Conservation (phyloP, 108 stramenopile species). For the Skeletonema grethae region DNA sequence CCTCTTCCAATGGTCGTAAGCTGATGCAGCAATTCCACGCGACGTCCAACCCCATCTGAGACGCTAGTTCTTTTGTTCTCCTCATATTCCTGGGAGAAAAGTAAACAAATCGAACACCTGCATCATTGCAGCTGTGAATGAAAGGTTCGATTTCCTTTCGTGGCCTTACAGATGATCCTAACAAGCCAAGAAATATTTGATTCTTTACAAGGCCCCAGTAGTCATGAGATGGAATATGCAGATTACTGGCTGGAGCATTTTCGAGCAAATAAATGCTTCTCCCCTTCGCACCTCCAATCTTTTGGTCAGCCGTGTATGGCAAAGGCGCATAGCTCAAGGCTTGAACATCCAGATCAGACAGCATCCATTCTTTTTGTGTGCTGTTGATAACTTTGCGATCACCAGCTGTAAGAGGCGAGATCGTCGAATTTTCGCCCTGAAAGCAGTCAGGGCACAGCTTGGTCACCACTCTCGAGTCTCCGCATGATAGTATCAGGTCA, state of each 20-base stretch:
- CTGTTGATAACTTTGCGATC: conserved; percentile 79
- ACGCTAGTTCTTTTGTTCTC: conserved; percentile 92
- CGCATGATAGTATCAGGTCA: conserved; percentile 80
- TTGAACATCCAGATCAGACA: conserved; percentile 87
- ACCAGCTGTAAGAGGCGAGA: conserved; percentile 68
- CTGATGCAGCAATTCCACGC: conserved; percentile 97
- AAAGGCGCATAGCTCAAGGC: conserved; percentile 95
- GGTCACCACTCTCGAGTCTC: conserved; percentile 82
- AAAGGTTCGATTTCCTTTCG: conserved; percentile 88
- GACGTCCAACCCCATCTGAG: conserved; percentile 95
- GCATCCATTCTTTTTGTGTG: conserved; percentile 83
- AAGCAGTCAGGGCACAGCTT: conserved; percentile 70
- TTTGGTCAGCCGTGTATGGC: conserved; percentile 79
- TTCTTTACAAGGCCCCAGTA: conserved; percentile 73
- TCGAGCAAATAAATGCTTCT: conserved; percentile 62
- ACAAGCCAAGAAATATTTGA: conserved; percentile 95
- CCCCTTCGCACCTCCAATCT: conserved; percentile 29
- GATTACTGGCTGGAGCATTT: conserved; percentile 42
- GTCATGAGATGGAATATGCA: conserved; percentile 23
- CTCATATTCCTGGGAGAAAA: conserved; percentile 98
- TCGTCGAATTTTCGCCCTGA: conserved; percentile 84
- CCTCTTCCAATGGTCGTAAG: conserved; percentile 78
- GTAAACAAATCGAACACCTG: conserved; percentile 97
- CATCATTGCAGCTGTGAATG: conserved; percentile 76
- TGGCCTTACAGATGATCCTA: conserved; percentile 89